A percentile compares a stretch with the other conserved stretches of the same genome.
Conservation (phyloP, 2,329 filamentous ascomycete species). For the Graphilbum sp. region DNA sequence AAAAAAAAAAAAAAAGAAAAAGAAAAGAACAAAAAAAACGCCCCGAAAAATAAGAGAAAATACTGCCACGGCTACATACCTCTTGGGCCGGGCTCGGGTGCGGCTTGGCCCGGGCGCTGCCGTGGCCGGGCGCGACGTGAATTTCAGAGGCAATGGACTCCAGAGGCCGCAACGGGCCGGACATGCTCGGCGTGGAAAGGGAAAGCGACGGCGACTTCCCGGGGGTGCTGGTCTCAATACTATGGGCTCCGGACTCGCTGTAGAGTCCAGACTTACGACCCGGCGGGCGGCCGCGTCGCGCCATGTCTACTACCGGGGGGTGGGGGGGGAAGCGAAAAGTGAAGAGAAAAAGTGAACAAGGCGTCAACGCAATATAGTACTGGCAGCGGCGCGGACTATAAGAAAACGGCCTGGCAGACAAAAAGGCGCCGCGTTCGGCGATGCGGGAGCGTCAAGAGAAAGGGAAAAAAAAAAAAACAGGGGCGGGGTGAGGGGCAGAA, state of each 20-base stretch:
- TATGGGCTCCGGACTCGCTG: neutral
- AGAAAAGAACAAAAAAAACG: too few species aligned
- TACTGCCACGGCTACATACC: neutral
- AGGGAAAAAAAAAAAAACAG: neutral
- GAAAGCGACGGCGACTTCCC: neutral
- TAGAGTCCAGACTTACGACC: conserved; percentile 2
- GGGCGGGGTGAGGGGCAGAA: neutral
- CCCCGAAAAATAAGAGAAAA: too few species aligned
- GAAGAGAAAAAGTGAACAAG: neutral
- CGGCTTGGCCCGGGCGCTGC: too few species aligned
- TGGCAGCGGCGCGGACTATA: too few species aligned
- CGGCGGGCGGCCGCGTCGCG: conserved; percentile 8
- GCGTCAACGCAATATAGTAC: too few species aligned
- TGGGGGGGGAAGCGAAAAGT: neutral
- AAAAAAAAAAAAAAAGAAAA: too few species aligned
- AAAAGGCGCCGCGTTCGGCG: neutral
- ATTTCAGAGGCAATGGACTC: too few species aligned
- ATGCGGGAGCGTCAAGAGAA: neutral
- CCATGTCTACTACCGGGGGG: conserved; percentile 2
- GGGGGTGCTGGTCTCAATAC: neutral
- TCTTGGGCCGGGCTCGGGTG: neutral
- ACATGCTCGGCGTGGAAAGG: too few species aligned
- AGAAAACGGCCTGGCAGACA: too few species aligned
- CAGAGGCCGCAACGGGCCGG: too few species aligned
- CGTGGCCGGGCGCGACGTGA: too few species aligned